Conservation (phyloP, 2,329 filamentous ascomycete genomes). For the Sporothrix pallida region DNA sequence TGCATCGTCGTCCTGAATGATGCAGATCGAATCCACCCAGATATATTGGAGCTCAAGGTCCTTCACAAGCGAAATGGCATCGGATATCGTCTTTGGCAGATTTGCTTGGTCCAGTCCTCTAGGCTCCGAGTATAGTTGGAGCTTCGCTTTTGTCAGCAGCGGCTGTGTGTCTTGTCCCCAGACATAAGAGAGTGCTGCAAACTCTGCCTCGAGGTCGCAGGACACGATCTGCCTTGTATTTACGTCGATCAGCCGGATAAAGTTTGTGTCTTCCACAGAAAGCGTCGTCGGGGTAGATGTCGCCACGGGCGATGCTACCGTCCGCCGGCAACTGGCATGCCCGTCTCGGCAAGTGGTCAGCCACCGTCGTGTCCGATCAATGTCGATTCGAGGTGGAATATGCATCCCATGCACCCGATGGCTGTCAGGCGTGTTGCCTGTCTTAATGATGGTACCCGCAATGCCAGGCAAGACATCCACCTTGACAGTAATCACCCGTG, state of each 20-base stretch:
- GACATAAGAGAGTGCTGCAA: conserved; percentile 18
- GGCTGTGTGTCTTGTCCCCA: conserved; percentile 11
- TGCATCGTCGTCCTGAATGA: conserved; percentile 11
- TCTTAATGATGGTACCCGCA: background rate
- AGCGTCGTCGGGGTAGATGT: background rate
- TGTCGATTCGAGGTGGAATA: background rate
- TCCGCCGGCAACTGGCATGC: background rate
- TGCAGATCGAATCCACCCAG: conserved; percentile 21
- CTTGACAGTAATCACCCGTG: background rate
- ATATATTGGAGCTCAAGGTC: background rate
- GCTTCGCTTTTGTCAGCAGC: background rate
- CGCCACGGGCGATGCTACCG: too few relatives aligned
- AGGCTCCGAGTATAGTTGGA: background rate
- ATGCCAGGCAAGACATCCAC: background rate
- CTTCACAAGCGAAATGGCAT: background rate
- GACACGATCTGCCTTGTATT: background rate
- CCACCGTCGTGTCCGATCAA: background rate
- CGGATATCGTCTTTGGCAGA: background rate
- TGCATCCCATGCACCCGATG: background rate
- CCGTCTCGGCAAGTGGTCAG: background rate
- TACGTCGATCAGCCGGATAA: background rate
- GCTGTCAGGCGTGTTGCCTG: background rate
- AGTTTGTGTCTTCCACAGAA: background rate
- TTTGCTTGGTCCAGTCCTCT: background rate
- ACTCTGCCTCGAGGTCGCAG: background rate